Conservation (phyloP, 2,329 filamentous ascomycete genomes). For the Chrysoporthe deuterocubensis region DNA sequence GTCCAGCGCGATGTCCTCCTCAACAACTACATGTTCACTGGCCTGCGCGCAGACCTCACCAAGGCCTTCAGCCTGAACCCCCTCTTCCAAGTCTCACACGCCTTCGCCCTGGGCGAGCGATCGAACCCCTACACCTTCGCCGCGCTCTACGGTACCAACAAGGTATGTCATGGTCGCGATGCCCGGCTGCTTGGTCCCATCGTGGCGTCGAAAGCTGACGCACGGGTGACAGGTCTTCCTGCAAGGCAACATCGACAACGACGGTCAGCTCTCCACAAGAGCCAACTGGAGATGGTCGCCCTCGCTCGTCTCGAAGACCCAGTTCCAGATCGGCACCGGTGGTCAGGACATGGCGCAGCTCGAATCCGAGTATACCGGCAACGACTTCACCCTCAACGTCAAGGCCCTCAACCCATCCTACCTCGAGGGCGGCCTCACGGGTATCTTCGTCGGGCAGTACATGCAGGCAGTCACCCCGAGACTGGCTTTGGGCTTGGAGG, state of each 20-base stretch:
- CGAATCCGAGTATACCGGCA: constrained; percentile 93
- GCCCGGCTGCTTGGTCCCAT: constrained; percentile 9
- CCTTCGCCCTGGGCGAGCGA: constrained; percentile 91
- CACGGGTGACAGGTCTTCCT: constrained; percentile 73
- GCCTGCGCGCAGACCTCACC: constrained; percentile 92
- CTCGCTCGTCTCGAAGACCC: constrained; percentile 81
- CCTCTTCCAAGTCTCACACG: constrained; percentile 96
- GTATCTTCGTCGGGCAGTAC: constrained; percentile 95
- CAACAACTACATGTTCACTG: constrained; percentile 95
- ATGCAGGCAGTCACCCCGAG: constrained; percentile 89
- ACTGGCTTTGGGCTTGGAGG: constrained; percentile 86
- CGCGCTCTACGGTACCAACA: constrained; percentile 89
- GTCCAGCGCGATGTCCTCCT: constrained; percentile 96
- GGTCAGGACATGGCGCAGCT: constrained; percentile 88
- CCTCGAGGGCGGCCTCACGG: constrained; percentile 89
- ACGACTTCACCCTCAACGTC: constrained; percentile 89
- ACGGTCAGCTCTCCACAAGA: constrained; percentile 82
- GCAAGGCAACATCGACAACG: constrained; percentile 94
- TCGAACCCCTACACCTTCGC: constrained; percentile 95
- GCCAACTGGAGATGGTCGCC: constrained; percentile 92
- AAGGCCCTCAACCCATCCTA: constrained; percentile 96
- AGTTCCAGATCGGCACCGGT: constrained; percentile 79
- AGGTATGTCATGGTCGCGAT: constrained; percentile 60
- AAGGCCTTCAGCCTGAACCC: constrained; percentile 94
- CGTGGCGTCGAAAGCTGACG: constrained; percentile 19